Conservation (phyloP, 1,139 yeast genomes). For the Zygosaccharomyces sapae region DNA sequence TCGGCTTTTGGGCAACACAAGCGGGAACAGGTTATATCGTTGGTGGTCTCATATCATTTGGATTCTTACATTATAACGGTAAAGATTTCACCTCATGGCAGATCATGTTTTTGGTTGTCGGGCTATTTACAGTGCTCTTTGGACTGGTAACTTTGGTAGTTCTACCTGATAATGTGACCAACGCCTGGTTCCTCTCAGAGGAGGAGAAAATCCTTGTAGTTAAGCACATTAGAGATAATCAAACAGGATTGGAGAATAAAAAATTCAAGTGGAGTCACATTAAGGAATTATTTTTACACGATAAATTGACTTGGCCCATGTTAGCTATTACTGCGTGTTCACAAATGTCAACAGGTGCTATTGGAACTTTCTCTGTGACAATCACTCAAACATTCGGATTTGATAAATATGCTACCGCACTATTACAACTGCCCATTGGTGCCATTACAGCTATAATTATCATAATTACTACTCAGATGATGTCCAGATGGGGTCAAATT, state of each 20-base stretch:
- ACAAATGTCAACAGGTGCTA: slow-evolving; percentile 44
- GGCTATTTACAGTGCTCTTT: slow-evolving; percentile 48
- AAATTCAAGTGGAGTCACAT: slow-evolving; percentile 53
- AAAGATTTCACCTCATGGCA: slow-evolving; percentile 44
- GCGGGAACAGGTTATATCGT: slow-evolving; percentile 52
- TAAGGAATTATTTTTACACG: slow-evolving; percentile 40
- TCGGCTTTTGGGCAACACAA: slow-evolving; percentile 45
- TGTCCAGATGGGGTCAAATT: slow-evolving; percentile 32
- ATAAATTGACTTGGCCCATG: slow-evolving; percentile 48
- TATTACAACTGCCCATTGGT: slow-evolving; percentile 47
- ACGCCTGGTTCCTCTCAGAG: slow-evolving; percentile 49
- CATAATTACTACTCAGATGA: slow-evolving; percentile 34
- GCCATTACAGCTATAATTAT: slow-evolving; percentile 39
- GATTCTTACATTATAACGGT: slow-evolving; percentile 40
- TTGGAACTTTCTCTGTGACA: slow-evolving; percentile 46
- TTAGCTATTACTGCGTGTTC: slow-evolving; percentile 38
- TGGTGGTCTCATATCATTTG: slow-evolving; percentile 54
- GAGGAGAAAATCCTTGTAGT: slow-evolving; percentile 50
- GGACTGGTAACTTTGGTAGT: slow-evolving; percentile 44
- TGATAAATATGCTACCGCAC: slow-evolving; percentile 38
- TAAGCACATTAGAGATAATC: slow-evolving; percentile 47
- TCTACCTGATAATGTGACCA: slow-evolving; percentile 51
- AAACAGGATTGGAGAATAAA: slow-evolving; percentile 54
- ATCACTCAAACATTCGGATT: slow-evolving; percentile 48
- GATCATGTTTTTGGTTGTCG: slow-evolving; percentile 47